These are phyloP conservation scores for Carallia pectinifolia DNA, from an alignment of 345 rosid species.

Conservation along the genomic window DNA sequence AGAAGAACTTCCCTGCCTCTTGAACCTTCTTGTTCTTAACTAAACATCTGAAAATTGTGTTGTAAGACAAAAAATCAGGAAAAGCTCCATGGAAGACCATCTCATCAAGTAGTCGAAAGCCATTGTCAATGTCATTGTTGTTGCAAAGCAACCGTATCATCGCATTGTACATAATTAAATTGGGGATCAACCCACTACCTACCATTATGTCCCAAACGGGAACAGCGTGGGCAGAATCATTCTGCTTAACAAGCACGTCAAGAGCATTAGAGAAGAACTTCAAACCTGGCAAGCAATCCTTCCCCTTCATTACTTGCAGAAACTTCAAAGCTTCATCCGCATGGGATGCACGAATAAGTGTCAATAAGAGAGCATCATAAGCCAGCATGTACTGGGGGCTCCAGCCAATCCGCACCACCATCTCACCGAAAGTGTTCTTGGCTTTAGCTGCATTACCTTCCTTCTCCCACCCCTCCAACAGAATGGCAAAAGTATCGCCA, in stretches of 20 bases:
- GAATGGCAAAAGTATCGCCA: constrained; percentile 47
- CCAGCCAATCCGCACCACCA: constrained; percentile 48
- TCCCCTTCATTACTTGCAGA: constrained; percentile 43
- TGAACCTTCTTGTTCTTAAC: constrained; percentile 44
- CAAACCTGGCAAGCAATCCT: constrained; percentile 52
- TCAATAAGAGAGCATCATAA: constrained; percentile 41
- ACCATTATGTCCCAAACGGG: constrained; percentile 47
- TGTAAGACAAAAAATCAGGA: constrained; percentile 49
- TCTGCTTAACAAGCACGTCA: constrained; percentile 40
- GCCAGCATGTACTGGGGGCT: constrained; percentile 23
- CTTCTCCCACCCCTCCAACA: constrained; percentile 65
- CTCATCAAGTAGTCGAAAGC: constrained; percentile 46
- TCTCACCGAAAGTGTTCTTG: constrained; percentile 49
- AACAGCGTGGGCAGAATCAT: constrained; percentile 29
- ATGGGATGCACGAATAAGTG: constrained; percentile 31
- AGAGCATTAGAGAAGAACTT: constrained; percentile 47
- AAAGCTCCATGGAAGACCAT: constrained; percentile 54
- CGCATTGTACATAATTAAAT: constrained; percentile 46
- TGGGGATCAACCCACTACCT: constrained; percentile 40
- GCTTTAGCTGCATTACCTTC: constrained; percentile 50
- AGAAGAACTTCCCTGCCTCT: constrained; percentile 39
- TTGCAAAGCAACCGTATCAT: constrained; percentile 47
- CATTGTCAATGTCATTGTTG: constrained; percentile 36
- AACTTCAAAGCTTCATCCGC: constrained; percentile 42
- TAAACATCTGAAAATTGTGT: constrained; percentile 48